These are phyloP conservation scores for Parastagonospora nodorum DNA, from an alignment of 2,329 filamentous ascomycete species.

Conservation along the genomic window DNA sequence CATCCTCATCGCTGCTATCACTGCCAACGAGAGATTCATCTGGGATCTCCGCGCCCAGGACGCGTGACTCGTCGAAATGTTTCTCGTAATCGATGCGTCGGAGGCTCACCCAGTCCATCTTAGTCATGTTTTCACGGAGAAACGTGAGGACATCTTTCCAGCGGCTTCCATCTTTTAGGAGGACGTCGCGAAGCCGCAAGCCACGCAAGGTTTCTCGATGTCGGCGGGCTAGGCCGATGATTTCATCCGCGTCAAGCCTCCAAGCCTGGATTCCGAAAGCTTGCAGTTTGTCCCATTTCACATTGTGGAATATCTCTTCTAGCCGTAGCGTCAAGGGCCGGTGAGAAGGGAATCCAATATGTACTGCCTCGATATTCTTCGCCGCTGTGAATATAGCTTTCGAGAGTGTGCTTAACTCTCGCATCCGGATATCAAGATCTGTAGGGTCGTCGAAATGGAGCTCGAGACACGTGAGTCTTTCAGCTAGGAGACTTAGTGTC, in stretches of 20 bases:
- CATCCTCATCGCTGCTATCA: constrained; percentile 50
- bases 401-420: constrained; percentile 62
- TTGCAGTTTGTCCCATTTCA: constrained; percentile 64
- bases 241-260: constrained; percentile 64
- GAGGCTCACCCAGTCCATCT: constrained; percentile 67
- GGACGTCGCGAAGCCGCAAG: constrained; percentile 64
- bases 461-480: constrained; percentile 65
- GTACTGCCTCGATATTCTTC: constrained; percentile 64
- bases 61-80: constrained; percentile 56
- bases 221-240: constrained; percentile 61
- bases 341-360: constrained; percentile 67
- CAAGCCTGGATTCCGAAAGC: constrained; percentile 70
- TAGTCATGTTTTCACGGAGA: constrained; percentile 61
- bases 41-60: constrained; percentile 54
- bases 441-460: constrained; percentile 65
- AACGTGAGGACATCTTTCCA: constrained; percentile 66
- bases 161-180: constrained; percentile 62
- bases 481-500: constrained; percentile 58
- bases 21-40: constrained; percentile 52
- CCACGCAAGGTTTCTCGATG: constrained; percentile 63
- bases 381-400: constrained; percentile 63
- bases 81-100: constrained; percentile 64
- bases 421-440: constrained; percentile 63
- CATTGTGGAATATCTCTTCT: constrained; percentile 66
- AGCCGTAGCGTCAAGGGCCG: constrained; percentile 62